A percentile compares a stretch with the other conserved stretches of the same genome.
Evolutionary conservation across 225 moss, liverwort and hornwort genomes (phyloP).

Genomic region (Neckera pumila): DNA sequence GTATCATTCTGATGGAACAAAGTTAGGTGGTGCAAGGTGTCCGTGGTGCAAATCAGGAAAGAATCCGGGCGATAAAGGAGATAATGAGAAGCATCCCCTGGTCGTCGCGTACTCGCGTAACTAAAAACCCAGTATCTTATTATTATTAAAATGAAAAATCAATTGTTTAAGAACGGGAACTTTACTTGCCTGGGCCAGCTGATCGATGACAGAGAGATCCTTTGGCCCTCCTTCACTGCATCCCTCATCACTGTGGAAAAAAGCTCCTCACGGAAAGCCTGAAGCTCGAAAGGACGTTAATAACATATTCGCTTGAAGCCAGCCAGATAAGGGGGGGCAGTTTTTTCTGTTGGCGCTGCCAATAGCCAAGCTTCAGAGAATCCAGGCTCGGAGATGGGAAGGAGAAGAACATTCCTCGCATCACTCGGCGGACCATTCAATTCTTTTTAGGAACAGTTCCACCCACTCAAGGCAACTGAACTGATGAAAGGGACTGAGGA

Average conservation of each 20-base stretch:
- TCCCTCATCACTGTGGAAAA: neutral
- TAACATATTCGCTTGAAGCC: neutral
- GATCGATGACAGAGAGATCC: no score
- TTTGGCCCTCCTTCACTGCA: neutral
- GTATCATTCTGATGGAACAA: neutral
- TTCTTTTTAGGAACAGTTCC: no score
- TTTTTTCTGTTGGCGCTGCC: conserved; percentile 27
- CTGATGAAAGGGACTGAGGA: neutral
- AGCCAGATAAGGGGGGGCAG: neutral
- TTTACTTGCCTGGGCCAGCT: neutral
- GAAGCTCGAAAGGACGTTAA: neutral
- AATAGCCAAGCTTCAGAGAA: conserved; percentile 10
- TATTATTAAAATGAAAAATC: neutral
- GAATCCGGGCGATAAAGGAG: neutral
- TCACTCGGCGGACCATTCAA: neutral
- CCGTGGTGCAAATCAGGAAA: neutral
- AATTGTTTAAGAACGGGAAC: neutral
- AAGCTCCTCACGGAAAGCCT: neutral
- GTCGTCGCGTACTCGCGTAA: no score
- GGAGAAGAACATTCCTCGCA: conserved; percentile 2
- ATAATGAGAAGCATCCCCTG: neutral
- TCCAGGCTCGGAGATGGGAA: conserved; percentile 4
- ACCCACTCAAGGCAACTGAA: neutral
- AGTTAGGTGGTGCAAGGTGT: neutral
- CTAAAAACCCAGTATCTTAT: neutral